Base-by-base conservation (phyloP, 495 filamentous ascomycete species). In the Xylaria flabelliformis region DNA sequence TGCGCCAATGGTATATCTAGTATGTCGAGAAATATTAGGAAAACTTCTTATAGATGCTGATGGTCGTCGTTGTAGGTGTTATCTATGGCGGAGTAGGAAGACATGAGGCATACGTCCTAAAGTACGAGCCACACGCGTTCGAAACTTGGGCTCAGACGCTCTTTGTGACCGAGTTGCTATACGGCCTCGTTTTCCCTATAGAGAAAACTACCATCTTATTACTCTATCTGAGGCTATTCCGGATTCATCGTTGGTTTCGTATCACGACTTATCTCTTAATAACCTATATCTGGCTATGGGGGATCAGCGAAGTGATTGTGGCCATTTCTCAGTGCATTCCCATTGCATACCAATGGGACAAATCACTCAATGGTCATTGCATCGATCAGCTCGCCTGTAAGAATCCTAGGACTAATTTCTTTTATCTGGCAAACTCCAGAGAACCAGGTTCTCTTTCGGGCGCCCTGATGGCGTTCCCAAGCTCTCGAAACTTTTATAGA, bases 241-340 rank as follows among this genome's bases (percentile, higher is more conserved):
- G 51, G 46, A 64, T 71, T 24, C 69, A 56, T 17, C 69, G 69
- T 4, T 64, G 56, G 46, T 71, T 71, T 21, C 69, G 69, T 46
- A 19, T 64, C 10, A 71, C 69, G 46, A 64, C 69, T 29, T 79
- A 78, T 51, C 7, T 69, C 24, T 72, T 79, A 50, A 70, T 74
- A 48, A 74, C 76, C 72, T 80, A 56, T 32, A 73, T 80, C 53
- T 80, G 72, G 72, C 26, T 76, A n/a, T 71, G 69, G 64, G 77
- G 78, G 46, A 71, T 84, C 65, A 77, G 83, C 26, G 78, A 83
- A 21, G 80, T 85, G 46, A 70, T 88, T 36, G 83, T 82, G 55
- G 84, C 83, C 63, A 80, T 88, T 61, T 81, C 85, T 71, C 87
- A 89, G 75, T 85, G 83, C 68, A 77, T 58, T 0, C 83, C 83